A percentile compares a stretch with the other conserved stretches of the same genome.
Evolutionary conservation across 805 yeast genomes (phyloP).

Genomic region (Metschnikowia kofuensis): DNA sequence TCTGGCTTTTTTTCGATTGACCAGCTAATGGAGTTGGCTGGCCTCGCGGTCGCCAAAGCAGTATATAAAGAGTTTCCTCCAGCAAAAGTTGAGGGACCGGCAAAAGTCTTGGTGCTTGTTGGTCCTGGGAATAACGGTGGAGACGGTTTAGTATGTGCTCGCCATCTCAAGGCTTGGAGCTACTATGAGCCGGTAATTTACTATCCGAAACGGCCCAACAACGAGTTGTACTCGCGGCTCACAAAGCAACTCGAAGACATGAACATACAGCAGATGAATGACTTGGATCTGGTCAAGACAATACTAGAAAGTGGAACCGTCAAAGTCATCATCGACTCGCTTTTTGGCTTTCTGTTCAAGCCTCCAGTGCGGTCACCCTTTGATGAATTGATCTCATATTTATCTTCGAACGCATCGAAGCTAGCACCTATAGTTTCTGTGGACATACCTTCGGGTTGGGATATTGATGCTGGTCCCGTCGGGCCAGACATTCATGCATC

Average conservation of each 20-base stretch:
- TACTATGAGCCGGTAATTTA: constrained; percentile 74
- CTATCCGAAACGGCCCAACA: constrained; percentile 67
- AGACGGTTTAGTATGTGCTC: constrained; percentile 93
- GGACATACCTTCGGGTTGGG: constrained; percentile 97
- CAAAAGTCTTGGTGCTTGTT: constrained; percentile 60
- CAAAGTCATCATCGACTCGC: constrained; percentile 58
- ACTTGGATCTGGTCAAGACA: constrained; percentile 30
- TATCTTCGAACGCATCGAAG: constrained; percentile 33
- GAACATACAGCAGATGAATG: constrained; percentile 53
- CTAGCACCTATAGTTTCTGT: constrained; percentile 71
- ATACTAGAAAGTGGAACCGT: constrained; percentile 24
- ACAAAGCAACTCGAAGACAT: constrained; percentile 65
- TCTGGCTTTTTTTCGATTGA: constrained; percentile 77
- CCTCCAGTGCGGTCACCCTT: constrained; percentile 87
- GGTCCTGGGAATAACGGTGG: constrained; percentile 99
- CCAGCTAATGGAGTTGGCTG: constrained; percentile 95
- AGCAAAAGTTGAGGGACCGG: constrained; percentile 3
- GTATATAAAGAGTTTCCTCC: constrained; percentile 68
- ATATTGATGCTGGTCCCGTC: constrained; percentile 73
- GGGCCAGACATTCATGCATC: constrained; percentile 53
- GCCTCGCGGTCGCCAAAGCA: constrained; percentile 89
- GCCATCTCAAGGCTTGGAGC: constrained; percentile 74
- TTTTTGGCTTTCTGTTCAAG: constrained; percentile 91
- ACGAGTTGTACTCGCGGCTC: constrained; percentile 57
- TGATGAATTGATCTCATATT: constrained; percentile 35